phyloP scores from a whole-genome alignment of 139 green algal genomes.

The Eudorina sp. region DNA sequence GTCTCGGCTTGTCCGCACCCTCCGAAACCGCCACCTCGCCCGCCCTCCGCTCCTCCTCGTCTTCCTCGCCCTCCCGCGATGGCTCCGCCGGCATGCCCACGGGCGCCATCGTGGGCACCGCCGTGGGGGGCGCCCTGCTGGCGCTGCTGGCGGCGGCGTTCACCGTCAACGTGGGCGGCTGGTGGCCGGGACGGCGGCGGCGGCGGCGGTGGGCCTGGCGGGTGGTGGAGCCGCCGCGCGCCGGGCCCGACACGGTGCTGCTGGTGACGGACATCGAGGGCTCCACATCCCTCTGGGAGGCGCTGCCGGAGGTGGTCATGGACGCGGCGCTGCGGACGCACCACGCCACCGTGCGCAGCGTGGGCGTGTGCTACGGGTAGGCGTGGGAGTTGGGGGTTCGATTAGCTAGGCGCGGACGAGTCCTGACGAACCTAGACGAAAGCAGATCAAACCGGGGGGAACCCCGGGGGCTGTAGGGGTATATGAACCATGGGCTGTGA shows the following conservation, averaged over 20 bases:
- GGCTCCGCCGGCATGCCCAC: not conserved
- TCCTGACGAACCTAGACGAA: too few relatives aligned
- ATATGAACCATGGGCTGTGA: too few relatives aligned
- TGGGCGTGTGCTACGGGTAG: not conserved
- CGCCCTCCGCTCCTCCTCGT: not conserved
- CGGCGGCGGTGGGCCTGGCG: not conserved
- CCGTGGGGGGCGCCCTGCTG: not conserved
- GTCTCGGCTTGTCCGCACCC: not conserved
- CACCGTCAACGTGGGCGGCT: not conserved
- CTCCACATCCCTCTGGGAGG: not conserved
- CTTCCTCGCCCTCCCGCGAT: not conserved
- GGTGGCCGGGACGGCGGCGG: not conserved
- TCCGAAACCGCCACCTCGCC: not conserved
- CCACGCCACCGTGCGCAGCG: not conserved
- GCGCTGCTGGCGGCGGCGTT: not conserved
- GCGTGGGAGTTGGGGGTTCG: too few relatives aligned
- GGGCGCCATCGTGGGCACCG: not conserved
- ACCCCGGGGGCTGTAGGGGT: too few relatives aligned
- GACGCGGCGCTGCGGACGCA: conserved; percentile 16
- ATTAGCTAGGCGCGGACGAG: too few relatives aligned
- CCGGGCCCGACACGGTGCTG: not conserved
- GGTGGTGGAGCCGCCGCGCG: not conserved
- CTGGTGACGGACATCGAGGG: conserved; percentile 23
- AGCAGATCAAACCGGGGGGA: too few relatives aligned
- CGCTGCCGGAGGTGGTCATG: conserved; percentile 1